A percentile compares a stretch with the other conserved stretches of the same genome.
These are phyloP conservation scores for Chlamydomonas eustigma DNA, from an alignment of 139 green algal genomes.

Conservation along the genomic window DNA sequence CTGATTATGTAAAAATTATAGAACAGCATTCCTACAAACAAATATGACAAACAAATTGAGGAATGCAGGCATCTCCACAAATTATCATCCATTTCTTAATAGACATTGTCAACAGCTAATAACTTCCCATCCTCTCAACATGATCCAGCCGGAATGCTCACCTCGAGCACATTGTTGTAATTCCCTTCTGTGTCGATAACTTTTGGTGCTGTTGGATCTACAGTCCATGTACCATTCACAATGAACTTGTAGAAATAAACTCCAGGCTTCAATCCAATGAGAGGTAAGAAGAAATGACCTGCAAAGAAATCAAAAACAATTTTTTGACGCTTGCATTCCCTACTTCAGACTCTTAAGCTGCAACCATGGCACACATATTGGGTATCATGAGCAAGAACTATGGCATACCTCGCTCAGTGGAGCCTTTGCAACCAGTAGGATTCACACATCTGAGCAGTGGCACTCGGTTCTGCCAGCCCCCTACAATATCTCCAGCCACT, in stretches of 20 bases:
- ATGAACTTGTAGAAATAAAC: constrained; percentile 79
- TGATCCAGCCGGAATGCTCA: constrained; percentile 19
- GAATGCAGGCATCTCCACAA: no score
- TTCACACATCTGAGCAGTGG: constrained; percentile 48
- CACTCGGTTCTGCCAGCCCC: constrained; percentile 56
- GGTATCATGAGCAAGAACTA: no score
- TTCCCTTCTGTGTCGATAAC: constrained; percentile 56
- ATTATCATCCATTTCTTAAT: no score
- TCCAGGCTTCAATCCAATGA: constrained; percentile 37
- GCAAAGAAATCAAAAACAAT: background rate
- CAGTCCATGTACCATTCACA: constrained; percentile 65
- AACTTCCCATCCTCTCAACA: background rate
- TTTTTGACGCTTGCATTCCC: background rate
- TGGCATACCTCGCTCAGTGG: constrained; percentile 26
- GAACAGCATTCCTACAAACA: no score
- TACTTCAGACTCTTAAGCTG: background rate
- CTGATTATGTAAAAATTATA: no score
- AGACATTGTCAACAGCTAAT: background rate
- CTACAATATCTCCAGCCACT: constrained; percentile 68
- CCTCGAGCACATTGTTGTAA: constrained; percentile 68
- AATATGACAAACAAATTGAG: background rate
- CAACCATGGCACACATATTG: no score
- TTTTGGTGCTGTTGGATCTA: constrained; percentile 49
- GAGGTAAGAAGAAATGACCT: constrained; percentile 34
- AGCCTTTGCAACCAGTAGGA: constrained; percentile 26